Evolutionary conservation across 2,329 filamentous ascomycete genomes (phyloP).

Genomic region (Fusarium penzigii): DNA sequence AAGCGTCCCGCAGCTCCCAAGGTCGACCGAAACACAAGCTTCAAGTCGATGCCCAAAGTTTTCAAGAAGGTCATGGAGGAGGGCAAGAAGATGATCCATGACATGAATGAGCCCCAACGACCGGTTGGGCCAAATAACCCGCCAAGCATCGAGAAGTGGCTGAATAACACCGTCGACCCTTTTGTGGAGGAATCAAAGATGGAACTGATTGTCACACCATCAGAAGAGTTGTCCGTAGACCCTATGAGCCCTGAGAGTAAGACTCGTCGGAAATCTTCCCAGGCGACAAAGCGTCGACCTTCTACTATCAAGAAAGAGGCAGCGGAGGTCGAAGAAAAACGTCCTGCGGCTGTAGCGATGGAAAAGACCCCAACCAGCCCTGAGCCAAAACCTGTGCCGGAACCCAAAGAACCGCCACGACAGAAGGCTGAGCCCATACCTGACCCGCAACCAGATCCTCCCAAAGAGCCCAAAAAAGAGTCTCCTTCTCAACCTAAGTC

Average conservation of each 20-base stretch:
- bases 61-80: conserved; percentile 65
- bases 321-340: conserved; percentile 17
- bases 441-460: conserved; percentile 6
- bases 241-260: conserved; percentile 23
- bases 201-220: conserved; percentile 14
- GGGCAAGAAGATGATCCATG: conserved; percentile 65
- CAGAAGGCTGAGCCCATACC: conserved; percentile 2
- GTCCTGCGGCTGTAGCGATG: conserved; percentile 1
- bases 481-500: conserved; percentile 10
- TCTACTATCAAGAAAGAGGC: conserved; percentile 24
- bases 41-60: conserved; percentile 62
- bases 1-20: conserved; percentile 41
- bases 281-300: conserved; percentile 20
- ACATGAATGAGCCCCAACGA: conserved; percentile 57
- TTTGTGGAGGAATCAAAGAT: conserved; percentile 50
- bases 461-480: neutral
- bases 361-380: conserved; percentile 6
- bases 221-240: conserved; percentile 12
- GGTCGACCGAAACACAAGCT: conserved; percentile 55
- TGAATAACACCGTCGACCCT: conserved; percentile 63
- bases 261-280: conserved; percentile 26
- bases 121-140: conserved; percentile 55
- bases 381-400: conserved; percentile 5
- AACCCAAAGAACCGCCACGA: conserved; percentile 7
- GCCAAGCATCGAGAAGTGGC: conserved; percentile 66